These are phyloP conservation scores for Amanita subjunquillea DNA, from an alignment of 768 basidiomycete species.

Conservation along the genomic window DNA sequence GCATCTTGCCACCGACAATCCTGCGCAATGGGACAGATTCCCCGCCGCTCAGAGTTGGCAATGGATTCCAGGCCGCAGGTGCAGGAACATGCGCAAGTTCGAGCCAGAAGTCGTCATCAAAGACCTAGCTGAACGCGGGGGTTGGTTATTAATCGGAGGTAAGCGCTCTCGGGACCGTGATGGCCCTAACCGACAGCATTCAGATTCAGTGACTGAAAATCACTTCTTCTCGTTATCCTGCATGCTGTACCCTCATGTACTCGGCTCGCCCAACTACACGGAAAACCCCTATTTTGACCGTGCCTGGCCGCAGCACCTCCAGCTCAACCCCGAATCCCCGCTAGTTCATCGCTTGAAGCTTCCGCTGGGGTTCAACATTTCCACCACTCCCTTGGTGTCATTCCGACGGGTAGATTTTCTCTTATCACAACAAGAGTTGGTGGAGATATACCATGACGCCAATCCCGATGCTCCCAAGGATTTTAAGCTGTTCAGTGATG, in stretches of 20 bases:
- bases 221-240: conserved; percentile 71
- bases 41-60: conserved; percentile 40
- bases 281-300: conserved; percentile 46
- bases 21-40: conserved; percentile 39
- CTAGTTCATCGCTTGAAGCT: conserved; percentile 30
- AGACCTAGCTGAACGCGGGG: conserved; percentile 57
- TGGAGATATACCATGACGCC: conserved; percentile 27
- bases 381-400: conserved; percentile 48
- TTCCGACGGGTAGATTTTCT: conserved; percentile 61
- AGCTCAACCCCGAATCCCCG: conserved; percentile 46
- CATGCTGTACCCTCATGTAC: conserved; percentile 53
- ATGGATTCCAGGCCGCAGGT: conserved; percentile 40
- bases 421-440: conserved; percentile 35
- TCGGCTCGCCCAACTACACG: conserved; percentile 53
- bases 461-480: conserved; percentile 19
- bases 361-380: conserved; percentile 44
- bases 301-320: conserved; percentile 55
- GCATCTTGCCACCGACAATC: conserved; percentile 49
- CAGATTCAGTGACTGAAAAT: conserved; percentile 62
- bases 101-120: conserved; percentile 33
- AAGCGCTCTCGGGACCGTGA: conserved; percentile 11
- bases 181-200: background rate
- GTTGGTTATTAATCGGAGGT: conserved; percentile 63
- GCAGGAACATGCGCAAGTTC: conserved; percentile 29
- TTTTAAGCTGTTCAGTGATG: conserved; percentile 43